Conservation (phyloP, 768 basidiomycete genomes). For the Lentinus brumalis region DNA sequence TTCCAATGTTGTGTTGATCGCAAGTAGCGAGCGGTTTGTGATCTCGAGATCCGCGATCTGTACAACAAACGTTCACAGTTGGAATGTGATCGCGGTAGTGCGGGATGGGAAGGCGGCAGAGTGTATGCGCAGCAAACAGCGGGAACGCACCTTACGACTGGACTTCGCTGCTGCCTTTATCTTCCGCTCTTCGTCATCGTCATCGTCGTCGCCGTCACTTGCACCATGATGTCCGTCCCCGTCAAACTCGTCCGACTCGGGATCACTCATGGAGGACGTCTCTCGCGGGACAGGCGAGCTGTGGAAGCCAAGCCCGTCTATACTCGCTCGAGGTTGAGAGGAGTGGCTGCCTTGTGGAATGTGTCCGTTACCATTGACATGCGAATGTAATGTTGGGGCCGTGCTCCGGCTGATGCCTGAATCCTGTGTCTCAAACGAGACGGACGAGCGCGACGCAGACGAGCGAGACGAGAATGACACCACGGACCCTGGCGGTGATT, state of each 20-base stretch:
- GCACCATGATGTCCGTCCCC: conserved; percentile 5
- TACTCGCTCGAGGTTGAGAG: conserved; percentile 24
- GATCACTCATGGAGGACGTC: conserved; percentile 14
- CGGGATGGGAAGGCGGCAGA: not conserved
- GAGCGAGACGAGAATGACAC: conserved; percentile 81
- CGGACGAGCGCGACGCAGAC: conserved; percentile 58
- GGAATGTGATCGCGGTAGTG: not conserved
- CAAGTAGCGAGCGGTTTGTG: conserved; percentile 81
- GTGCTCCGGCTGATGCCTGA: conserved; percentile 42
- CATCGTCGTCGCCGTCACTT: conserved; percentile 32
- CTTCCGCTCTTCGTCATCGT: conserved; percentile 50
- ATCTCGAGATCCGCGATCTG: conserved; percentile 94
- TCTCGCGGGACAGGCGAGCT: conserved; percentile 10
- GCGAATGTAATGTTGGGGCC: conserved; percentile 44
- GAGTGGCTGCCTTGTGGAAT: conserved; percentile 32
- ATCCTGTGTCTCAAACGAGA: conserved; percentile 39
- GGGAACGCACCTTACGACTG: conserved; percentile 70
- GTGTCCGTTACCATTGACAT: conserved; percentile 33
- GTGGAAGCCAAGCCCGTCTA: conserved; percentile 19
- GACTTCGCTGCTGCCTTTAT: conserved; percentile 77
- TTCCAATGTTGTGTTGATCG: conserved; percentile 84
- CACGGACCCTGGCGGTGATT: conserved; percentile 72
- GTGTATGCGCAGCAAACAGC: not conserved
- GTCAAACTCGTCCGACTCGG: conserved; percentile 15
- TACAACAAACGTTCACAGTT: not conserved